A percentile compares a stretch with the other conserved stretches of the same genome.
Evolutionary conservation across 306 rosid species (phyloP).

Genomic region (Glycine tomentella): DNA sequence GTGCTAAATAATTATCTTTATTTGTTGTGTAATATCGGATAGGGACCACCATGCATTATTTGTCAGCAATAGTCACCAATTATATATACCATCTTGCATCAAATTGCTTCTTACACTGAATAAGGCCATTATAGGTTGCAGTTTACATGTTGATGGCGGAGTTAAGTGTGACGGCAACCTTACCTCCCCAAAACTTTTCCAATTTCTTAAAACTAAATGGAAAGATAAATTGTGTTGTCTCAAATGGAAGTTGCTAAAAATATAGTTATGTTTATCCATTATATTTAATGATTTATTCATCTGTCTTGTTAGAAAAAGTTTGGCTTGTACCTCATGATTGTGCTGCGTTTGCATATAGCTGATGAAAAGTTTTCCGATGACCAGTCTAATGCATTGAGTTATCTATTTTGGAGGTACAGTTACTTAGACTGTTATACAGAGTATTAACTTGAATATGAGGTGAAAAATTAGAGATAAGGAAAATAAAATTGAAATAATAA

Average conservation of each 20-base stretch:
- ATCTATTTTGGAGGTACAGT: too few species aligned
- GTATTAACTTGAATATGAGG: too few species aligned
- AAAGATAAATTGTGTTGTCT: background rate
- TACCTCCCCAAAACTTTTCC: background rate
- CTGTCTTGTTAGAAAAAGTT: background rate
- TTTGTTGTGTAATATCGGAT: slow-evolving; percentile 2
- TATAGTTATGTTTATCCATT: too few species aligned
- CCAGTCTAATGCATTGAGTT: too few species aligned
- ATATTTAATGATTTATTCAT: background rate
- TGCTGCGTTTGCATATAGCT: background rate
- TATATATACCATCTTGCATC: background rate
- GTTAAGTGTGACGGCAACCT: background rate
- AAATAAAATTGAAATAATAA: too few species aligned
- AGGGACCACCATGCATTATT: background rate
- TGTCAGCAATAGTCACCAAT: background rate
- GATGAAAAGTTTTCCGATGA: too few species aligned
- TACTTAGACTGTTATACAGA: too few species aligned
- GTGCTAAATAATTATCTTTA: too few species aligned
- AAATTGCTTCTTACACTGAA: background rate
- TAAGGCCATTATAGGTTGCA: slow-evolving; percentile 23
- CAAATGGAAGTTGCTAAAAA: background rate
- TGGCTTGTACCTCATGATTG: background rate
- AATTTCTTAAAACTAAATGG: background rate
- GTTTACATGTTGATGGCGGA: background rate
- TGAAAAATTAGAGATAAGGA: too few species aligned